A percentile compares a stretch with the other conserved stretches of the same genome.
Conservation (phyloP, 345 rosid genomes). For the Ceriops tagal region DNA sequence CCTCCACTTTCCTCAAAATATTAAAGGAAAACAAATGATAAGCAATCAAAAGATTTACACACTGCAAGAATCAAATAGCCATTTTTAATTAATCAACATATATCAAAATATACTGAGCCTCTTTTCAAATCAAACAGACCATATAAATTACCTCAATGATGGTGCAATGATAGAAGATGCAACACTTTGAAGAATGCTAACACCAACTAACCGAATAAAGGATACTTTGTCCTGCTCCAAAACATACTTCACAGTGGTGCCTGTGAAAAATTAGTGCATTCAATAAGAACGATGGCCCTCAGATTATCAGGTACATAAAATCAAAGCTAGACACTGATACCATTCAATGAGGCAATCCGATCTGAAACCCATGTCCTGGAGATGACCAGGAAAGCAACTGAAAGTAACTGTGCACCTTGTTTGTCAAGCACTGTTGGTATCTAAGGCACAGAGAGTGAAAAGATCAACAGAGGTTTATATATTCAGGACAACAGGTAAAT, state of each 20-base stretch:
- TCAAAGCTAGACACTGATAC: conserved; percentile 29
- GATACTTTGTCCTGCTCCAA: conserved; percentile 91
- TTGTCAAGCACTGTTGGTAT: conserved; percentile 85
- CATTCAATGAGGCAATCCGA: conserved; percentile 94
- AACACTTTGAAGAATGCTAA: conserved; percentile 90
- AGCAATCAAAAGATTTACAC: too few relatives aligned
- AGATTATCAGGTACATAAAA: conserved; percentile 14
- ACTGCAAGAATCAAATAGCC: not conserved
- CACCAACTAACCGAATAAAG: conserved; percentile 76
- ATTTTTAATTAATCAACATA: not conserved
- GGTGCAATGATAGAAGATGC: conserved; percentile 95
- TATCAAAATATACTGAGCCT: not conserved
- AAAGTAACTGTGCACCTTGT: conserved; percentile 87
- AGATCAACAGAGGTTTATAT: not conserved
- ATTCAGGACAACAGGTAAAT: not conserved
- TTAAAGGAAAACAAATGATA: too few relatives aligned
- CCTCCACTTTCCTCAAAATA: too few relatives aligned
- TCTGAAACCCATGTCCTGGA: conserved; percentile 96
- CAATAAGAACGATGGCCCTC: conserved; percentile 13
- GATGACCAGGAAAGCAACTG: conserved; percentile 81
- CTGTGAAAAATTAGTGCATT: conserved; percentile 41
- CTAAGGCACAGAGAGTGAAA: conserved; percentile 30
- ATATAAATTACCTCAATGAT: conserved; percentile 62
- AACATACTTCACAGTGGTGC: conserved; percentile 93
- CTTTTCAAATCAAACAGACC: not conserved